Conservation (phyloP, 2,329 filamentous ascomycete species). For the Calcarisporium arbuscula region DNA sequence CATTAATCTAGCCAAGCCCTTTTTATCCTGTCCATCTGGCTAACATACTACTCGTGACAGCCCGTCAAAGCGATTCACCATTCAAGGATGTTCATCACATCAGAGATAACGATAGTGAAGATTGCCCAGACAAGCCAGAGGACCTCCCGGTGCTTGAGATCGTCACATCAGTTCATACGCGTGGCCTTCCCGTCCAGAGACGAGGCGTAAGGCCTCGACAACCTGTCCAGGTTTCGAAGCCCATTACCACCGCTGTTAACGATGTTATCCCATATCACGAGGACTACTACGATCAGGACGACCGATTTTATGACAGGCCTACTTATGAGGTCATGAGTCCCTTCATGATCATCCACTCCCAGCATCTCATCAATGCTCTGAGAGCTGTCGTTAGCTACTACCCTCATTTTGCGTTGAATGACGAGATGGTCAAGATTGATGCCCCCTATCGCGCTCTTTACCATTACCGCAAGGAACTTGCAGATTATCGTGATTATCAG, state of each 20-base stretch:
- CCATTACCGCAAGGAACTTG: constrained; percentile 38
- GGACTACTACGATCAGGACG: constrained; percentile 17
- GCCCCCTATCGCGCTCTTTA: constrained; percentile 42
- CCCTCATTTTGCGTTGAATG: constrained; percentile 32
- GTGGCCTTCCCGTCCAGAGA: constrained; percentile 2
- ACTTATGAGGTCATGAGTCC: constrained; percentile 24
- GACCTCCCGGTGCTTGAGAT: constrained; percentile 40
- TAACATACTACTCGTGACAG: constrained; percentile 17
- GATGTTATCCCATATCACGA: constrained; percentile 18
- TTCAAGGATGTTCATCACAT: constrained; percentile 26
- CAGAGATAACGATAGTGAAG: constrained; percentile 15
- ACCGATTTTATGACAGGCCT: constrained; percentile 14
- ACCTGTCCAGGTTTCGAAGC: too few species aligned
- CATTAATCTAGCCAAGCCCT: not conserved
- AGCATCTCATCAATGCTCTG: constrained; percentile 40
- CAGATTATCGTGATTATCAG: constrained; percentile 34
- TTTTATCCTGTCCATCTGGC: constrained; percentile 1
- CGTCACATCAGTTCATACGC: constrained; percentile 29
- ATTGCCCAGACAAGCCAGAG: constrained; percentile 14
- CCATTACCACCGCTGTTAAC: constrained; percentile 22
- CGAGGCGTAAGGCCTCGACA: too few species aligned
- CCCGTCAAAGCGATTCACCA: constrained; percentile 29
- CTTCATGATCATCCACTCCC: constrained; percentile 37
- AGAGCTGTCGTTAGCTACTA: constrained; percentile 43
- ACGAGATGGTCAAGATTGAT: constrained; percentile 29